Conservation (phyloP, 139 green algal genomes). For the Chlamydomonas sp. region DNA sequence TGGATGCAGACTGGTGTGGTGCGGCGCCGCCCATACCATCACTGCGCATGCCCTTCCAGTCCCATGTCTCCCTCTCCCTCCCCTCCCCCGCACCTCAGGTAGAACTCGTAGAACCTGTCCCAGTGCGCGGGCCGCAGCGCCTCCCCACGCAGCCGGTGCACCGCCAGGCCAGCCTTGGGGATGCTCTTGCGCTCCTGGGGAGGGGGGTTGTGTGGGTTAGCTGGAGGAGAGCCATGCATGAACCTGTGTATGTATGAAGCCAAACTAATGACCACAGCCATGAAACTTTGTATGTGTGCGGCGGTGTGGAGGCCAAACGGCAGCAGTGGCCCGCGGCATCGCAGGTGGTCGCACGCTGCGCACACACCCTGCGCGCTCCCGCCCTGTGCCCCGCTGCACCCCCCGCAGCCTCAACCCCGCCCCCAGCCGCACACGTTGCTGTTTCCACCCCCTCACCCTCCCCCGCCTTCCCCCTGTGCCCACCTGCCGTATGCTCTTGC, state of each 20-base stretch:
- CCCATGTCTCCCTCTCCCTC: too few species aligned
- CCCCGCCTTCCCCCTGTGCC: neutral
- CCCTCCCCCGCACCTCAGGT: constrained; percentile 31
- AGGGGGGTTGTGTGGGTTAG: neutral
- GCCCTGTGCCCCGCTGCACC: neutral
- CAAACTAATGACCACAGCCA: too few species aligned
- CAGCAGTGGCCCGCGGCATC: too few species aligned
- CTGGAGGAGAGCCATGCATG: neutral
- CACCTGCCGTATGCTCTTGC: constrained; percentile 93
- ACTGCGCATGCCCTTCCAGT: too few species aligned
- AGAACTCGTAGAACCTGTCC: constrained; percentile 89
- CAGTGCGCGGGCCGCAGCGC: constrained; percentile 70
- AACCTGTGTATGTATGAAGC: too few species aligned
- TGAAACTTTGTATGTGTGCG: too few species aligned
- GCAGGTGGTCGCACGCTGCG: too few species aligned
- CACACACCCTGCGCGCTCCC: too few species aligned
- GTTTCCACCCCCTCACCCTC: neutral
- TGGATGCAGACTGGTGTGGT: too few species aligned
- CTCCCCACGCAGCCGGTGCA: constrained; percentile 71
- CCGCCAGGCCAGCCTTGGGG: constrained; percentile 58
- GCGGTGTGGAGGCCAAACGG: too few species aligned
- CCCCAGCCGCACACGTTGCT: neutral
- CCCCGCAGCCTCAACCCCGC: neutral
- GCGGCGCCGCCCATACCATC: too few species aligned
- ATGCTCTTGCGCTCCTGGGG: constrained; percentile 86